phyloP scores from a whole-genome alignment of 768 basidiomycete species.

The Lactarius psammicola region DNA sequence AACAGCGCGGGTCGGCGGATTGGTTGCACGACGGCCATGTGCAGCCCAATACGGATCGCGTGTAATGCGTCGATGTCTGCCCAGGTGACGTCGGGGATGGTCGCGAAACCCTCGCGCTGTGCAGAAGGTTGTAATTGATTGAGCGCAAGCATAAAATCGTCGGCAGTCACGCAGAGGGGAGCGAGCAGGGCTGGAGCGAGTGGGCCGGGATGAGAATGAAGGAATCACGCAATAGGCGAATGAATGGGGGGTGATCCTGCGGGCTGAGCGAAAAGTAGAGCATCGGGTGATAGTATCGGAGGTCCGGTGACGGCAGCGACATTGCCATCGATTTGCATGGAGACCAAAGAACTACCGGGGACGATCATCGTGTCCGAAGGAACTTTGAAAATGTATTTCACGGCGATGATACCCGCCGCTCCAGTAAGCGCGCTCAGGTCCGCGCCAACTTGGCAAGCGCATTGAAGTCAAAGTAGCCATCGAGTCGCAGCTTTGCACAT shows the following conservation, averaged over 20 bases:
- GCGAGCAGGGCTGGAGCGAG: slow-evolving; percentile 75
- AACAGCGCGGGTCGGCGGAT: slow-evolving; percentile 90
- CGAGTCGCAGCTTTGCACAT: slow-evolving; percentile 77
- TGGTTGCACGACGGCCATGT: slow-evolving; percentile 97
- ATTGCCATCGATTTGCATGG: slow-evolving; percentile 42
- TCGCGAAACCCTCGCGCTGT: slow-evolving; percentile 97
- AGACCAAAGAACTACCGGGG: slow-evolving; percentile 39
- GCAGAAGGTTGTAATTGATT: slow-evolving; percentile 92
- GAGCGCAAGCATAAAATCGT: slow-evolving; percentile 82
- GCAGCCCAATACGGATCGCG: slow-evolving; percentile 81
- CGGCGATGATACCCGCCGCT: slow-evolving; percentile 92
- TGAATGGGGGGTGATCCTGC: slow-evolving; percentile 38
- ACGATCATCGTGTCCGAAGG: slow-evolving; percentile 60
- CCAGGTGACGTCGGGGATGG: slow-evolving; percentile 95
- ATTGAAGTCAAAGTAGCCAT: slow-evolving; percentile 85
- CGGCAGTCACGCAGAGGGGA: slow-evolving; percentile 74
- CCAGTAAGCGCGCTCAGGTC: slow-evolving; percentile 89
- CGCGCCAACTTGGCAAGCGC: slow-evolving; percentile 93
- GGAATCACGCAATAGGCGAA: slow-evolving; percentile 84
- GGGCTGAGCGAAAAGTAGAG: slow-evolving; percentile 37
- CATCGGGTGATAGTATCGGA: slow-evolving; percentile 16
- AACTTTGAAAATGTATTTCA: slow-evolving; percentile 89
- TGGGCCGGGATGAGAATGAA: slow-evolving; percentile 80
- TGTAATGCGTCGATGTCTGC: slow-evolving; percentile 91
- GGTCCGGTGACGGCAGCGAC: slow-evolving; percentile 2